Evolutionary conservation across 768 basidiomycete species (phyloP).

Genomic region (Chiua virens): DNA sequence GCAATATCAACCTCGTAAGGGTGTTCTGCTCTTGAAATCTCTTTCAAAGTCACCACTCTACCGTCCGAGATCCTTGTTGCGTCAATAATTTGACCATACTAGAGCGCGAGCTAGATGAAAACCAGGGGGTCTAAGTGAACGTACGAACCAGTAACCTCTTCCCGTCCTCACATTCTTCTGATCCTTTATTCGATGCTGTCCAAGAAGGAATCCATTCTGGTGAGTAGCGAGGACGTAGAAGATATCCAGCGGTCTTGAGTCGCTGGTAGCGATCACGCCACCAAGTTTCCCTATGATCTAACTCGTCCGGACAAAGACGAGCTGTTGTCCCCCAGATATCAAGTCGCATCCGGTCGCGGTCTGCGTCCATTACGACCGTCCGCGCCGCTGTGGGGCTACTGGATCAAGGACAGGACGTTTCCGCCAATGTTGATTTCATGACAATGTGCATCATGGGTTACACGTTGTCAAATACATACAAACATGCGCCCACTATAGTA

Average conservation of each 20-base stretch:
- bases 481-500: background rate
- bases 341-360: background rate
- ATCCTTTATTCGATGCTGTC: background rate
- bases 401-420: too few species aligned
- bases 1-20: constrained; percentile 28
- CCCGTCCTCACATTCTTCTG: background rate
- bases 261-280: constrained; percentile 9
- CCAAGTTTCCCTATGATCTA: constrained; percentile 9
- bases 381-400: too few species aligned
- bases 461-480: background rate
- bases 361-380: too few species aligned
- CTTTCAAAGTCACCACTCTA: constrained; percentile 31
- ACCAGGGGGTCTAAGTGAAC: background rate
- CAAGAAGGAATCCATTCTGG: constrained; percentile 14
- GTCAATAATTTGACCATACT: constrained; percentile 19
- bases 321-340: constrained; percentile 1
- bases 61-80: constrained; percentile 31
- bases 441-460: background rate
- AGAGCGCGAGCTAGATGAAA: background rate
- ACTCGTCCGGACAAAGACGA: constrained; percentile 1
- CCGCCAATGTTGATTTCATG: too few species aligned
- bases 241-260: constrained; percentile 7
- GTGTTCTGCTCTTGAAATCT: constrained; percentile 1
- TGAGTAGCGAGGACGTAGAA: constrained; percentile 13
- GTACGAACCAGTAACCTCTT: constrained; percentile 6